Conservation (phyloP, 1,139 yeast genomes). For the Entelexis paramagnoliae region DNA sequence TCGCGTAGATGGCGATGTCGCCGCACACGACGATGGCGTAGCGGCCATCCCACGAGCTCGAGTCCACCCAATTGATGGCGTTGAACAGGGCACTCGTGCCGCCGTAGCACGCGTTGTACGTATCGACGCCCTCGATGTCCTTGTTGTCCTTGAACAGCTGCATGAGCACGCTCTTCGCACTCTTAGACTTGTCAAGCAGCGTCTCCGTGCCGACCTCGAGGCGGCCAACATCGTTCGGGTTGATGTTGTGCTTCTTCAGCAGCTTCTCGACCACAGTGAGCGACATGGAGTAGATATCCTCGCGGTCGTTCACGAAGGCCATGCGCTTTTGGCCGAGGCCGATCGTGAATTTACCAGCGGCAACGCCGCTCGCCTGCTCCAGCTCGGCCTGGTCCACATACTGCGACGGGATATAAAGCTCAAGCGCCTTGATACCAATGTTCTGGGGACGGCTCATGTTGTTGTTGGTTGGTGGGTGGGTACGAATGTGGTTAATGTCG, state of each 20-base stretch:
- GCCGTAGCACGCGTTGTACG: slow-evolving; percentile 96
- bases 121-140: slow-evolving; percentile 95
- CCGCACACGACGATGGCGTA: slow-evolving; percentile 96
- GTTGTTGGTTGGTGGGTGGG: neutral
- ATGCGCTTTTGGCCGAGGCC: slow-evolving; percentile 98
- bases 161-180: slow-evolving; percentile 92
- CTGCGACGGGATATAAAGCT: slow-evolving; percentile 72
- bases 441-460: slow-evolving; percentile 44
- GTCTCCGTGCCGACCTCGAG: slow-evolving; percentile 99
- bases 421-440: slow-evolving; percentile 94
- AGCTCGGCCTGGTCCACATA: slow-evolving; percentile 83
- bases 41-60: slow-evolving; percentile 96
- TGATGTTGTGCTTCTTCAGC: slow-evolving; percentile 70
- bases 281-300: slow-evolving; percentile 87
- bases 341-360: slow-evolving; percentile 94
- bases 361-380: slow-evolving; percentile 74
- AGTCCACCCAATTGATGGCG: slow-evolving; percentile 92
- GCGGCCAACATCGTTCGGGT: slow-evolving; percentile 75
- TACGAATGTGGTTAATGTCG: neutral
- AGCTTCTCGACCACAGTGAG: slow-evolving; percentile 73
- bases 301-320: slow-evolving; percentile 95
- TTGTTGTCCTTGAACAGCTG: slow-evolving; percentile 81
- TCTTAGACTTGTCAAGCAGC: slow-evolving; percentile 89
- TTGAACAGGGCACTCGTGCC: slow-evolving; percentile 94
- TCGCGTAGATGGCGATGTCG: slow-evolving; percentile 93